Evolutionary conservation across 2,329 filamentous ascomycete species (phyloP).

Genomic region (Fusarium goolgardi): DNA sequence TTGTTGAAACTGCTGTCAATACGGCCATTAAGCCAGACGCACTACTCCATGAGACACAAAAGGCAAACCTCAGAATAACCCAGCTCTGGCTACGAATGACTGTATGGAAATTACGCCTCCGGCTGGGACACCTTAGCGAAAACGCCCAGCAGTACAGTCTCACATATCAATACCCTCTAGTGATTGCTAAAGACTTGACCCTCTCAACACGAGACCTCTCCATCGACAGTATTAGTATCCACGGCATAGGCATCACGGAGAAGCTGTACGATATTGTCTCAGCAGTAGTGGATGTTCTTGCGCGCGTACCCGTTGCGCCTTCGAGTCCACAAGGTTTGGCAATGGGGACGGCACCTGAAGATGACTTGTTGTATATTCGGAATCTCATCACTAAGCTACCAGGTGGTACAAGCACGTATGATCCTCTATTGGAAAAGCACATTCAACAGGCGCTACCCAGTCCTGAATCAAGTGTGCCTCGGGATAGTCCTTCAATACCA

Average conservation of each 20-base stretch:
- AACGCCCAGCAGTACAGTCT: conserved; percentile 50
- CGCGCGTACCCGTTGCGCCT: conserved; percentile 53
- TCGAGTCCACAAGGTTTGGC: conserved; percentile 43
- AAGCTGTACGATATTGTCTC: conserved; percentile 60
- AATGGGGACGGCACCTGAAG: conserved; percentile 49
- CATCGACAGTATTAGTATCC: conserved; percentile 55
- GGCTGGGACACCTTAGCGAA: conserved; percentile 56
- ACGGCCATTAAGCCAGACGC: conserved; percentile 51
- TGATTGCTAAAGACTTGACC: conserved; percentile 55
- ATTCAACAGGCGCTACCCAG: conserved; percentile 52
- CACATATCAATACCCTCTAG: conserved; percentile 58
- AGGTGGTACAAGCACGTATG: conserved; percentile 53
- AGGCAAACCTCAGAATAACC: conserved; percentile 58
- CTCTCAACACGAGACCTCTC: conserved; percentile 55
- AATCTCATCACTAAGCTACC: conserved; percentile 54
- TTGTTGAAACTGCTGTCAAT: conserved; percentile 53
- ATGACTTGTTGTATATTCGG: conserved; percentile 54
- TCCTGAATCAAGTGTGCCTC: conserved; percentile 25
- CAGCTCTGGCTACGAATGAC: conserved; percentile 60
- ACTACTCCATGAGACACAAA: conserved; percentile 57
- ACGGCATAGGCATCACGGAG: conserved; percentile 60
- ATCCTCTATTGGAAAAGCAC: conserved; percentile 56
- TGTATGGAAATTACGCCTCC: conserved; percentile 59
- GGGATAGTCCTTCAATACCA: conserved; percentile 5
- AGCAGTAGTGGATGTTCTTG: conserved; percentile 58